phyloP scores from a whole-genome alignment of 257 asterid species.

The Anisodus acutangulus region DNA sequence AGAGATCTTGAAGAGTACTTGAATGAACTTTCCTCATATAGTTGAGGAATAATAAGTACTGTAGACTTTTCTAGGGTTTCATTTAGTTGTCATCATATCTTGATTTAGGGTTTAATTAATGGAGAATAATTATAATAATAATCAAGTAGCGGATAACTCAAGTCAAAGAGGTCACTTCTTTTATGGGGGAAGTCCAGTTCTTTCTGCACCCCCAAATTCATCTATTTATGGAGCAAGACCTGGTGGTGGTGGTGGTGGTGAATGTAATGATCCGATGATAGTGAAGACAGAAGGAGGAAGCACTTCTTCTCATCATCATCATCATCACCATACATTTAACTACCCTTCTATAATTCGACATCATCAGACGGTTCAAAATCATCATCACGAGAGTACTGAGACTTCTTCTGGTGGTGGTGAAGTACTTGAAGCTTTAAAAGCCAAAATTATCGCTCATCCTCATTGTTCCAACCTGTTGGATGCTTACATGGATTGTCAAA shows the following conservation, averaged over 20 bases:
- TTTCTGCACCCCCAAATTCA: constrained; percentile 56
- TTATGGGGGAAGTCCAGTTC: constrained; percentile 65
- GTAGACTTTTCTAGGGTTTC: constrained; percentile 53
- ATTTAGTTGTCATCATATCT: neutral
- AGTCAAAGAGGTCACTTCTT: constrained; percentile 61
- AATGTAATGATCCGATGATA: constrained; percentile 37
- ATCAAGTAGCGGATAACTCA: constrained; percentile 59
- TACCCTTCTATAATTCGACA: constrained; percentile 46
- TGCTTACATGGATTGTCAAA: constrained; percentile 94
- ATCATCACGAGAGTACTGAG: constrained; percentile 35
- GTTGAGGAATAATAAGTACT: constrained; percentile 28
- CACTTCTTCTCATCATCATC: constrained; percentile 42
- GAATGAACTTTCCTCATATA: neutral
- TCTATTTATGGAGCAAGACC: constrained; percentile 54
- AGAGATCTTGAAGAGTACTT: constrained; percentile 25
- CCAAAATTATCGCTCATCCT: constrained; percentile 86
- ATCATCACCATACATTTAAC: constrained; percentile 47
- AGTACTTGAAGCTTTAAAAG: constrained; percentile 65
- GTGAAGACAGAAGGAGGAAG: constrained; percentile 78
- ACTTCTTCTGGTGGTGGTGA: constrained; percentile 37
- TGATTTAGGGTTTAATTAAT: constrained; percentile 31
- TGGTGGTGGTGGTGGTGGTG: constrained; percentile 30
- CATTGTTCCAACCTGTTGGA: constrained; percentile 79
- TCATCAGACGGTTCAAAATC: constrained; percentile 34
- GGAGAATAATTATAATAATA: constrained; percentile 66